Evolutionary conservation across 805 yeast genomes (phyloP).

Genomic region (Saccharomycopsis sp.): DNA sequence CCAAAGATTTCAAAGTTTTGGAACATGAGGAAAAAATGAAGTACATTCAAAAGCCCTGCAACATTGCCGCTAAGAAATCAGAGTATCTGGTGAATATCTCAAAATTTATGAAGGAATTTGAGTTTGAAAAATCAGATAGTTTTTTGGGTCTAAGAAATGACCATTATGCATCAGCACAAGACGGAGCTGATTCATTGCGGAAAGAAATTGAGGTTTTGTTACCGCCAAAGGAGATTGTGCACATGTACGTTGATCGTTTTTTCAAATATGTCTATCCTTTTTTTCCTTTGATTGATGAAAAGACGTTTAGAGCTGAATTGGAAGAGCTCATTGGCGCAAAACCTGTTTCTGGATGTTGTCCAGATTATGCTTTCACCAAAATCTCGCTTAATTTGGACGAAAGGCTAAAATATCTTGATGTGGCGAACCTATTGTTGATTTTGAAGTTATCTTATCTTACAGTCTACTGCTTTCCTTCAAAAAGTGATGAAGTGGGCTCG

Average conservation of each 20-base stretch:
- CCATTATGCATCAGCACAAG: too few relatives aligned
- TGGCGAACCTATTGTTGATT: constrained; percentile 37
- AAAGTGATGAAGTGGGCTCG: neutral
- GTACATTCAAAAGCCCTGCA: too few relatives aligned
- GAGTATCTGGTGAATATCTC: too few relatives aligned
- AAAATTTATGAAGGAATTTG: too few relatives aligned
- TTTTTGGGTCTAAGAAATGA: too few relatives aligned
- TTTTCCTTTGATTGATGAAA: constrained; percentile 37
- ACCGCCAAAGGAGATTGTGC: constrained; percentile 36
- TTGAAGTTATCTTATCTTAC: constrained; percentile 37
- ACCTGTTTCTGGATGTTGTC: neutral
- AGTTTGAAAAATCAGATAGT: too few relatives aligned
- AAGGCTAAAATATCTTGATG: constrained; percentile 36
- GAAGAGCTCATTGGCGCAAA: constrained; percentile 23
- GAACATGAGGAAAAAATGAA: too few relatives aligned
- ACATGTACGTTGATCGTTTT: constrained; percentile 36
- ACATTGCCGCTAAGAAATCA: too few relatives aligned
- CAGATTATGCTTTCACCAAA: constrained; percentile 23
- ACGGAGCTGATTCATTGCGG: too few relatives aligned
- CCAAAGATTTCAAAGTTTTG: neutral
- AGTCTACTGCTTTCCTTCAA: constrained; percentile 23
- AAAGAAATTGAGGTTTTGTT: constrained; percentile 29
- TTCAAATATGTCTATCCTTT: constrained; percentile 39
- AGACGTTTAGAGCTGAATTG: constrained; percentile 26
- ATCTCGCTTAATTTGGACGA: constrained; percentile 29